Conservation (phyloP, 2,329 filamentous ascomycete genomes). For the Aspergillus neotritici region DNA sequence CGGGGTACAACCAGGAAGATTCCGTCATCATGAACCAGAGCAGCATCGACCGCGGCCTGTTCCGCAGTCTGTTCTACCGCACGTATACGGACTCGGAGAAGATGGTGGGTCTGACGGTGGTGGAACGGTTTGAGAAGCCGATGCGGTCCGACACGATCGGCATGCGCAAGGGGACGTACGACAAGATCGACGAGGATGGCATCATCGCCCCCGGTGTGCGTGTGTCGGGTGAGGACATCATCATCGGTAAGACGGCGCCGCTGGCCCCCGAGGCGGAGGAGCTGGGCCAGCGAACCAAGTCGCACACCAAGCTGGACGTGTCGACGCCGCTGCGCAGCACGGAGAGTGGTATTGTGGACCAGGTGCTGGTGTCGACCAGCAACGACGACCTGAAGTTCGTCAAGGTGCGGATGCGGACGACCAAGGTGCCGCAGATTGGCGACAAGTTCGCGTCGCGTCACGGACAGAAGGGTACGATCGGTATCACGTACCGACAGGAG, state of each 20-base stretch:
- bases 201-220: constrained; percentile 90
- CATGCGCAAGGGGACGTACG: constrained; percentile 90
- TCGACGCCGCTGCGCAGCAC: constrained; percentile 92
- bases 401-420: constrained; percentile 94
- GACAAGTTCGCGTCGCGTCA: constrained; percentile 99
- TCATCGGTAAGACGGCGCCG: constrained; percentile 96
- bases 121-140: constrained; percentile 94
- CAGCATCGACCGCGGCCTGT: constrained; percentile 93
- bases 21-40: constrained; percentile 99
- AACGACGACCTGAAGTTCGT: constrained; percentile 91
- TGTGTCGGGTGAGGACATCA: constrained; percentile 96
- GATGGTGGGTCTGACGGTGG: constrained; percentile 84
- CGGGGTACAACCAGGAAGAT: constrained; percentile 99
- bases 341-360: constrained; percentile 93
- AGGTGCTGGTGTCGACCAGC: constrained; percentile 89
- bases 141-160: constrained; percentile 80
- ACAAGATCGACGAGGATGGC: constrained; percentile 95
- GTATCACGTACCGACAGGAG: constrained; percentile 94
- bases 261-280: constrained; percentile 91
- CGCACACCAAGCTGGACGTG: constrained; percentile 89
- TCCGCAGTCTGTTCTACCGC: constrained; percentile 96
- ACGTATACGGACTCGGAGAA: constrained; percentile 97
- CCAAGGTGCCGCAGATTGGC: constrained; percentile 96
- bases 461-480: constrained; percentile 98
- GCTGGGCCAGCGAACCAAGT: constrained; percentile 81